A percentile compares a stretch with the other conserved stretches of the same genome.
phyloP scores from a whole-genome alignment of 441 rosid genomes.

The Euphorbia schlechtendalii region DNA sequence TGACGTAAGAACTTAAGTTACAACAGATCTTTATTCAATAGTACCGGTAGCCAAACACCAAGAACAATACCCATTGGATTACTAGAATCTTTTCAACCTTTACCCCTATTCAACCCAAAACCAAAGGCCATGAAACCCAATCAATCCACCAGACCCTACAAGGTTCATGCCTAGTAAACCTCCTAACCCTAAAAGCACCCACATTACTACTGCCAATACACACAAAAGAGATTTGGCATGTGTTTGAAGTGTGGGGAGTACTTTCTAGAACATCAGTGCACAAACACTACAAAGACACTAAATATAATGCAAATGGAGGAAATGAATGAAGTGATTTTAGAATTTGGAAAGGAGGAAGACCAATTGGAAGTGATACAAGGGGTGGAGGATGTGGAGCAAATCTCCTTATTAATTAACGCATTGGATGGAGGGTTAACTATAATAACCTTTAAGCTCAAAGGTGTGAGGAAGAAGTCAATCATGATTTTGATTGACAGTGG shows the following conservation, averaged over 20 bases:
- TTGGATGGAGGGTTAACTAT: neutral
- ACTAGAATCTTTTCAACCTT: neutral
- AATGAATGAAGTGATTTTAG: neutral
- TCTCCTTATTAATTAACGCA: neutral
- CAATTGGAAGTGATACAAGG: neutral
- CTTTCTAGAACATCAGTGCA: neutral
- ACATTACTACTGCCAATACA: no score
- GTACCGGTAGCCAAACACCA: no score
- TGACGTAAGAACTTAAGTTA: no score
- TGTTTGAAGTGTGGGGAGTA: neutral
- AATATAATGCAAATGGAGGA: no score
- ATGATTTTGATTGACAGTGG: neutral
- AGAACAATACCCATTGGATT: no score
- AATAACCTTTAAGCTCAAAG: neutral
- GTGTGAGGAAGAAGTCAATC: fast-evolving
- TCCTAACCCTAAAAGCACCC: neutral
- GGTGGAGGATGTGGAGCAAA: no score
- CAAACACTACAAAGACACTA: no score
- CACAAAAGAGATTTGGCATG: neutral
- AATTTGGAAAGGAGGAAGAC: neutral
- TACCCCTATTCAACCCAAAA: no score
- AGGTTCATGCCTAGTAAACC: no score
- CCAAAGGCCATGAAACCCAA: no score
- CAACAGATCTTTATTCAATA: no score
- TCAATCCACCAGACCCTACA: neutral